Evolutionary conservation across 768 basidiomycete species (phyloP).

Genomic region (Serendipita sp.): DNA sequence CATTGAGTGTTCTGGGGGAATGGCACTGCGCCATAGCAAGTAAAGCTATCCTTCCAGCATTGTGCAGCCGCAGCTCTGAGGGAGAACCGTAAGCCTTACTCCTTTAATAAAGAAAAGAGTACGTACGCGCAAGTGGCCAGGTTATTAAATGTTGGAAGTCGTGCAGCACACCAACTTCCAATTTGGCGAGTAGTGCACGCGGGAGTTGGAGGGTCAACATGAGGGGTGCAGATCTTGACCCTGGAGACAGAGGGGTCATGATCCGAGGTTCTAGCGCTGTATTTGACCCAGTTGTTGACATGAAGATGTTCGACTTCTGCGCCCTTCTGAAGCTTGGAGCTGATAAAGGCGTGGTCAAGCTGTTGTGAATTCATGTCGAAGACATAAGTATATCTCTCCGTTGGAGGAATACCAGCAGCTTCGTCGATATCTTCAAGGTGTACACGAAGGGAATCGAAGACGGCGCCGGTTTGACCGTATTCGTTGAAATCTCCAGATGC

Average conservation of each 20-base stretch:
- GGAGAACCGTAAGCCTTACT: not conserved
- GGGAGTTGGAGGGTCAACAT: not conserved
- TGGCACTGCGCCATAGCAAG: not conserved
- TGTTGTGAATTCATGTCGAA: constrained; percentile 42
- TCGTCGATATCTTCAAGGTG: constrained; percentile 36
- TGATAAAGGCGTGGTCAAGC: constrained; percentile 43
- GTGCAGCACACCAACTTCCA: not conserved
- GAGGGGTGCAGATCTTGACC: constrained; percentile 27
- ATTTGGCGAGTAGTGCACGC: not conserved
- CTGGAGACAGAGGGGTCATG: constrained; percentile 44
- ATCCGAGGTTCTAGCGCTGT: constrained; percentile 32
- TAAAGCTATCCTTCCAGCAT: constrained; percentile 5
- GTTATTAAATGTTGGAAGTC: constrained; percentile 2
- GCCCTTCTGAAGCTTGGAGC: constrained; percentile 23
- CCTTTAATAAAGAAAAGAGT: not conserved
- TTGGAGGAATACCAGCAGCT: constrained; percentile 28
- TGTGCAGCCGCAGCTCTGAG: not conserved
- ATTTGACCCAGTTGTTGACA: constrained; percentile 39
- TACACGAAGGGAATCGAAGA: constrained; percentile 28
- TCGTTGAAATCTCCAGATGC: constrained; percentile 51
- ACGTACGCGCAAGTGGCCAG: constrained; percentile 3
- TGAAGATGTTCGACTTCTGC: constrained; percentile 41
- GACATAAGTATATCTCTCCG: constrained; percentile 45
- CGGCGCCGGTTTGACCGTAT: constrained; percentile 35
- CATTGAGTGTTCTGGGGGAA: not conserved